phyloP scores from a whole-genome alignment of 495 filamentous ascomycete species.

The Polyplosphaeria fusca region DNA sequence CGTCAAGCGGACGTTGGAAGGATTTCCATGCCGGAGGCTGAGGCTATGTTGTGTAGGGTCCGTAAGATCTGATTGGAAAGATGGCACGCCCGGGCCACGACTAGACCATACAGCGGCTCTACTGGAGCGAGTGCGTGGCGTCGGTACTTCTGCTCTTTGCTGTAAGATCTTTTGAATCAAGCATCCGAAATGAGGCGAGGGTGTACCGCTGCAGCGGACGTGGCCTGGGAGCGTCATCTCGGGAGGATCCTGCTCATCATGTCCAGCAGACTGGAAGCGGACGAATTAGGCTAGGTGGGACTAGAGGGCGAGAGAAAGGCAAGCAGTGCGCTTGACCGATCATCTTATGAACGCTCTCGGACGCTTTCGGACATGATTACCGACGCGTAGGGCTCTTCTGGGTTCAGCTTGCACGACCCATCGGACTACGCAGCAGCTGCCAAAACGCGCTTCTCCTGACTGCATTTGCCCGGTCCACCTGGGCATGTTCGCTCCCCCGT shows the following conservation, averaged over 20 bases:
- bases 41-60: constrained; percentile 18
- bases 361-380: too few relatives aligned
- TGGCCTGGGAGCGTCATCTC: too few relatives aligned
- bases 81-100: neutral
- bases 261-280: too few relatives aligned
- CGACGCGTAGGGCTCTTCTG: too few relatives aligned
- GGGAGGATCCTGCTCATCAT: too few relatives aligned
- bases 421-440: too few relatives aligned
- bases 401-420: too few relatives aligned
- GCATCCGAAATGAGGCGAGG: neutral
- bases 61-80: neutral
- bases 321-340: too few relatives aligned
- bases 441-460: too few relatives aligned
- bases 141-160: neutral
- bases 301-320: neutral
- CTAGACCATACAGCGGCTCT: neutral
- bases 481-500: too few relatives aligned
- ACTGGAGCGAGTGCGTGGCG: neutral
- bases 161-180: neutral
- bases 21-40: constrained; percentile 1
- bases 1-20: constrained; percentile 8
- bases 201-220: neutral
- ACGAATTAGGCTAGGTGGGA: neutral
- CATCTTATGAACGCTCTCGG: too few relatives aligned
- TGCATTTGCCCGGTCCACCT: too few relatives aligned